phyloP scores from a whole-genome alignment of 306 rosid genomes.

The Castanopsis chinensis region DNA sequence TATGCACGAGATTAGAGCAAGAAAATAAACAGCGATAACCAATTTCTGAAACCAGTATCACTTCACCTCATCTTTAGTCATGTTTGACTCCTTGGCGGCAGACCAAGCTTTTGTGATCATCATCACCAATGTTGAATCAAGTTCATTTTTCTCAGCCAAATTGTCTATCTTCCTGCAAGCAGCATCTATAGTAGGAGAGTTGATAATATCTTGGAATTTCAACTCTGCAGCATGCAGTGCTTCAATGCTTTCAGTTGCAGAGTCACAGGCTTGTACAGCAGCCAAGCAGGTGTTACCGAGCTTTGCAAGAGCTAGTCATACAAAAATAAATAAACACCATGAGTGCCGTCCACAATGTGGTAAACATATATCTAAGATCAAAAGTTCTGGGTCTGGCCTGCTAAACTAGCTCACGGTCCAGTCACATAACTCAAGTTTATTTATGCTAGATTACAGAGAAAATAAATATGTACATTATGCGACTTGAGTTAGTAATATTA shows the following conservation, averaged over 20 bases:
- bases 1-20: background rate
- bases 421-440: background rate
- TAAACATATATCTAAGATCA: background rate
- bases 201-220: slow-evolving; percentile 87
- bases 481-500: background rate
- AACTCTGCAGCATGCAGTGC: slow-evolving; percentile 81
- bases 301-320: slow-evolving; percentile 54
- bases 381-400: slow-evolving; percentile 6
- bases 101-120: slow-evolving; percentile 99
- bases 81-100: slow-evolving; percentile 83
- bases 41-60: slow-evolving; percentile 10
- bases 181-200: slow-evolving; percentile 78
- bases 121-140: slow-evolving; percentile 83
- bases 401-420: background rate
- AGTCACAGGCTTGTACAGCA: slow-evolving; percentile 80
- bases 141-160: slow-evolving; percentile 84
- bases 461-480: background rate
- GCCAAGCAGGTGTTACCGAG: slow-evolving; percentile 79
- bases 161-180: slow-evolving; percentile 93
- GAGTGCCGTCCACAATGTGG: background rate
- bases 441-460: background rate
- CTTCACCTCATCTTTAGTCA: slow-evolving; percentile 83
- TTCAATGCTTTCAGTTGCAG: slow-evolving; percentile 76
- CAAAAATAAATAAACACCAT: slow-evolving; percentile 7
- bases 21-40: slow-evolving; percentile 5